Evolutionary conservation across 2,329 filamentous ascomycete species (phyloP).

Genomic region (Diplocarpon mali): DNA sequence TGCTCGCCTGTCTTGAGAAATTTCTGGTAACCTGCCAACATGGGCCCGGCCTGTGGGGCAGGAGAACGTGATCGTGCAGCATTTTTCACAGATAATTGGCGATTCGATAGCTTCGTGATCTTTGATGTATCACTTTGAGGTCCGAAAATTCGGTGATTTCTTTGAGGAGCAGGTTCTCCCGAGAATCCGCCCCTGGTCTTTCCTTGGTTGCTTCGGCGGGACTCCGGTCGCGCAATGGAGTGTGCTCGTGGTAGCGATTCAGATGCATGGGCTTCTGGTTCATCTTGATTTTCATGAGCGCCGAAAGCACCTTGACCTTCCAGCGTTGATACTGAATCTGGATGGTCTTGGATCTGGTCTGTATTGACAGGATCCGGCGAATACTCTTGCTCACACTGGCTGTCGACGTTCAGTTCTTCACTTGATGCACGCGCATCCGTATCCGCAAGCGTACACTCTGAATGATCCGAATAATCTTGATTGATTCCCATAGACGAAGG

Average conservation of each 20-base stretch:
- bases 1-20: not conserved
- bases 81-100: not conserved
- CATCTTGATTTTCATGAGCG: too few relatives aligned
- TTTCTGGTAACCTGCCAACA: not conserved
- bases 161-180: not conserved
- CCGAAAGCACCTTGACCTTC: not conserved
- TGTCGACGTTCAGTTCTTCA: too few relatives aligned
- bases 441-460: too few relatives aligned
- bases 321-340: too few relatives aligned
- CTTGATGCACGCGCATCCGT: too few relatives aligned
- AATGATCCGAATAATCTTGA: too few relatives aligned
- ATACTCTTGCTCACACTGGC: too few relatives aligned
- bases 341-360: too few relatives aligned
- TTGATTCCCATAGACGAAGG: too few relatives aligned
- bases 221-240: constrained; percentile 2
- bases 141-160: not conserved
- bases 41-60: not conserved
- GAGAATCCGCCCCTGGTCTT: not conserved
- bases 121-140: not conserved
- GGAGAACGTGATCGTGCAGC: not conserved
- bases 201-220: constrained; percentile 6
- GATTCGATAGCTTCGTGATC: not conserved
- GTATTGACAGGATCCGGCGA: too few relatives aligned
- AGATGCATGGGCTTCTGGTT: not conserved
- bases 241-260: not conserved